Evolutionary conservation across 164 flowering plant species (phyloP), one percentile per base, ranked within the genome.

Genomic region (Euptelea pleiosperma): DNA sequence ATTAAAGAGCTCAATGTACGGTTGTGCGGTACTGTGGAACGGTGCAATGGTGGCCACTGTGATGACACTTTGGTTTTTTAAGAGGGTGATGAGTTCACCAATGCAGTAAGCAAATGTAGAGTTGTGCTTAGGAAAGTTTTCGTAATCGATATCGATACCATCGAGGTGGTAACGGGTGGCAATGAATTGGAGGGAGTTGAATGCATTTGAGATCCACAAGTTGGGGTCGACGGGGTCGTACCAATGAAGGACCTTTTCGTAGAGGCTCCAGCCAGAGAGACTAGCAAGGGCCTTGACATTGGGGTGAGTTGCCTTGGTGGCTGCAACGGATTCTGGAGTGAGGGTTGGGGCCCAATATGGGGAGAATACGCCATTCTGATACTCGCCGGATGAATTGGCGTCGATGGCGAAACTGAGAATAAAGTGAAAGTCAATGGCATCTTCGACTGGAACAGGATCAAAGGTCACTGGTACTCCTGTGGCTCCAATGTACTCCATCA

Each of bases 401-500:
- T 84, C 90, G 6, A 84, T 75, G 47, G 86, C 90, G 8, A 82
- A 84, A 49, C 90, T 52, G 11, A 84, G 82, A 19, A 84, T 73
- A 74, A 84, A 84, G 50, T 84, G 69, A 63, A 84, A 84, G 43
- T 80, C 87, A 1, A 84, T 79, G 15, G 24, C 75, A 2, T 63
- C 72, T 19, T 70, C 35, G 0, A 84, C 60, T 0, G 89, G 86
- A 5, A 84, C 82, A 6, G 36, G 1, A 5, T 78, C 69, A 33
- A 84, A 75, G 26, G 62, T 62, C 2, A 84, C 69, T 1, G 80
- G 72, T 1, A 55, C 56, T 19, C 85, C 83, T 6, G 83, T 80
- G 8, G 84, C 86, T 62, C 86, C 85, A 9, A 84, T 82, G 65
- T 82, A 80, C 65, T 82, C 90, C 88, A 80, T 83, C 82, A 81